Evolutionary conservation across 352 stramenopile species (phyloP).

Genomic region (Pythium sp.): DNA sequence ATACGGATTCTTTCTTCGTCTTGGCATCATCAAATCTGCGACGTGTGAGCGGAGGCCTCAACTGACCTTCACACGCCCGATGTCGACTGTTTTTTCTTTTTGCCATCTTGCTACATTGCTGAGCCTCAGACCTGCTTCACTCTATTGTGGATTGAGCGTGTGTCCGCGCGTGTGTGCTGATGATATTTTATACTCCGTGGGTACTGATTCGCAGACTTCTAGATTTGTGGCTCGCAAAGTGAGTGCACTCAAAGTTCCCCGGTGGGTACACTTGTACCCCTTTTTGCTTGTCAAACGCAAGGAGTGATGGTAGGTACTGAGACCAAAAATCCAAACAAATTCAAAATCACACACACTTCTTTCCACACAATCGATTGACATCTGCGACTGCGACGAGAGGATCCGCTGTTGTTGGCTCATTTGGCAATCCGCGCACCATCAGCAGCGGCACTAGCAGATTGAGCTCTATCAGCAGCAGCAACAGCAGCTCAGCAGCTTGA

Average conservation of each 20-base stretch:
- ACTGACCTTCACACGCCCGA: background rate
- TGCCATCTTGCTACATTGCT: background rate
- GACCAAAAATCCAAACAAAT: background rate
- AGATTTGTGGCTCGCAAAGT: background rate
- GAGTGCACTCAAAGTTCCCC: background rate
- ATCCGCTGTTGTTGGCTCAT: background rate
- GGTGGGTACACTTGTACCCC: background rate
- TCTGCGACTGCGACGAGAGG: background rate
- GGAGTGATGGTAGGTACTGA: background rate
- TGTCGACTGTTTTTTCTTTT: background rate
- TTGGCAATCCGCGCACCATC: background rate
- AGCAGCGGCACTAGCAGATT: background rate
- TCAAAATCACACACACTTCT: background rate
- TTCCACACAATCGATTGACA: background rate
- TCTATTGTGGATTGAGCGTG: background rate
- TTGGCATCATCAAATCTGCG: background rate
- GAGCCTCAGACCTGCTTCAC: background rate
- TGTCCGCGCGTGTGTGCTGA: background rate
- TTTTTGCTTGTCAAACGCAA: constrained; percentile 2
- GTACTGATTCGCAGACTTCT: background rate
- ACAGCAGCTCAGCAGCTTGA: background rate
- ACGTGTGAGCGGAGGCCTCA: background rate
- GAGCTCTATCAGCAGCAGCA: background rate
- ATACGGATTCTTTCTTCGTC: background rate
- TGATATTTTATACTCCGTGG: background rate